Base-by-base conservation (phyloP, 106 monocot species). In the Chionographis japonica region DNA sequence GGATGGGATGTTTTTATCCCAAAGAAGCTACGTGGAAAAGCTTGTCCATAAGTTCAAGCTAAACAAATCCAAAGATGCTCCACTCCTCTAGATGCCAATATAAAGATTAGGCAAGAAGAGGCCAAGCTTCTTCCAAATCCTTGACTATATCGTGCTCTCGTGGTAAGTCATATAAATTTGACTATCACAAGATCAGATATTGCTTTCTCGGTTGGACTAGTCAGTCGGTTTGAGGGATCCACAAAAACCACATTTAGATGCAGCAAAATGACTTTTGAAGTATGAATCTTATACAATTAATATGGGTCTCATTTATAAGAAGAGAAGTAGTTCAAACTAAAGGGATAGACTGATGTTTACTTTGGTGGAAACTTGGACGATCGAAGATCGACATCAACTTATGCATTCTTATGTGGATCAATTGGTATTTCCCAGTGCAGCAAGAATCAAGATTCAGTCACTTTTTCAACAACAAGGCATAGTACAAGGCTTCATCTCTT, bases 31-130 rank as follows among this genome's bases (percentile, higher is more conserved):
- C 9, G 46, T 2, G 0, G 6, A 43, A 15, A 72, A 74, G 36
- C 12, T 50, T 46, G 13, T 74, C 57, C 40, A 66, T 3, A 66
- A n/a, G n/a, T 38, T 53, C 53, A 13, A 63, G 2, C 19, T 73
- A 5, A 50, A 37, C 7, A 53, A 38, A 15, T 37, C 14, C 46
- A 63, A 73, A 14, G 39, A 16, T 73, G 72, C 41, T 63, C 72
- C n/a, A 57, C 65, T 51, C 65, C 43, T 15, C 66, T 74, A 17
- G 74, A 66, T 53, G 3, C 42, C 0, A 66, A 58, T 50, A 6
- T 66, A 4, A 74, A 66, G 13, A 38, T 66, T 17, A 56, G 46
- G 11, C 66, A 40, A 20, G 19, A 4, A 8, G 39, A 36, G 57
- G 46, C 27, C 2, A 56, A 54, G 4, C 37, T 58, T 74, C 66